phyloP scores from a whole-genome alignment of 192 early-diverging fungal genomes.

The Coemansia sp. region DNA sequence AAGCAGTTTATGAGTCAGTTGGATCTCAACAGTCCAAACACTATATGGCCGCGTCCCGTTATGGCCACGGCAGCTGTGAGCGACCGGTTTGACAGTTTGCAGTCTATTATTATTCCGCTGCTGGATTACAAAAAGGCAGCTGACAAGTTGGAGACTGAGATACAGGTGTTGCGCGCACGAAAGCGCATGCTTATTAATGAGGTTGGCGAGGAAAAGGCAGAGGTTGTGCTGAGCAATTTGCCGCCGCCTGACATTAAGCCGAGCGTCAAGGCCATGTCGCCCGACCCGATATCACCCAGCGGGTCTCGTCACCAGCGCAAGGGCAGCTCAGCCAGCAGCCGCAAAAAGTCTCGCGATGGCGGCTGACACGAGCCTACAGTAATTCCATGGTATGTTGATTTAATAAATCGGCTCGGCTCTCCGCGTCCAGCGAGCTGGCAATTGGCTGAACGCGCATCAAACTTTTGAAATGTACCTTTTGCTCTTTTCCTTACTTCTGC shows the following conservation, averaged over 20 bases:
- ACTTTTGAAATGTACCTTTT: neutral
- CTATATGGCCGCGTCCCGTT: constrained; percentile 64
- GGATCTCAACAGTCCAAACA: constrained; percentile 43
- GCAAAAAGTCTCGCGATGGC: constrained; percentile 30
- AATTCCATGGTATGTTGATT: neutral
- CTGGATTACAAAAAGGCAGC: constrained; percentile 80
- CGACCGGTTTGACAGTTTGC: constrained; percentile 75
- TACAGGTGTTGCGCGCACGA: constrained; percentile 53
- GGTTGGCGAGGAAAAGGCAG: constrained; percentile 36
- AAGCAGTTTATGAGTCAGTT: constrained; percentile 52
- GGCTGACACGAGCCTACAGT: neutral
- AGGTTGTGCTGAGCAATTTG: constrained; percentile 27
- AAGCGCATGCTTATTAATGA: constrained; percentile 45
- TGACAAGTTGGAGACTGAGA: constrained; percentile 79
- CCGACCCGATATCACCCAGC: constrained; percentile 3
- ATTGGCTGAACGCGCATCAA: neutral
- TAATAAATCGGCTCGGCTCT: neutral
- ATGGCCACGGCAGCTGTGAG: constrained; percentile 84
- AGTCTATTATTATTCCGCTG: constrained; percentile 69
- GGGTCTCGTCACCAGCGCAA: constrained; percentile 42
- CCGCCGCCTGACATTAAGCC: constrained; percentile 16
- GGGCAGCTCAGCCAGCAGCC: constrained; percentile 41
- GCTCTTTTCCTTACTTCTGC: neutral
- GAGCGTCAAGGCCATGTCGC: neutral
- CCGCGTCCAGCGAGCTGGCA: neutral